Percentiles rank a stretch among this genome's conserved stretches.
phyloP scores from a whole-genome alignment of 257 asterid genomes.

The Solanum pimpinellifolium region DNA sequence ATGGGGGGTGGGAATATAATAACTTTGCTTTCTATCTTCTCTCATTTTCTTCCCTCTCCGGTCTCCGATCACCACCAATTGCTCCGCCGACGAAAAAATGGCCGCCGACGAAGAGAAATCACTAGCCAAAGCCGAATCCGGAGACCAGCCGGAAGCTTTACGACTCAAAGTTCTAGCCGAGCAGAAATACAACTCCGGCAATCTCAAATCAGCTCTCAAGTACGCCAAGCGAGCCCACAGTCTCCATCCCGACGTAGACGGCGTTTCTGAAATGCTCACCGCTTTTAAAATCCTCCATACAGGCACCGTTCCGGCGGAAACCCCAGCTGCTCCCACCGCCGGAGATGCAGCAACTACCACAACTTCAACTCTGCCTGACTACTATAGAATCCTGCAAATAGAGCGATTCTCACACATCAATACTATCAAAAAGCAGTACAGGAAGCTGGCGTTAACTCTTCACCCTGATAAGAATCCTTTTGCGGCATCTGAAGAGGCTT shows the following conservation, averaged over 20 bases:
- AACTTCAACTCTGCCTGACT: constrained; percentile 30
- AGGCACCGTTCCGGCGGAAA: background rate
- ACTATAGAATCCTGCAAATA: constrained; percentile 54
- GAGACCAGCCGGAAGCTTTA: constrained; percentile 4
- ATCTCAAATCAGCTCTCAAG: constrained; percentile 50
- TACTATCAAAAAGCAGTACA: constrained; percentile 62
- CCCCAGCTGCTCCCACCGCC: background rate
- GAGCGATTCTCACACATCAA: constrained; percentile 59
- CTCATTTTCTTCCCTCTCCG: background rate
- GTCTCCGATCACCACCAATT: background rate
- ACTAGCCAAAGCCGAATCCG: background rate
- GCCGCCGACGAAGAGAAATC: constrained; percentile 3
- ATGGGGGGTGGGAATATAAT: background rate
- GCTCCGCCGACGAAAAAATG: constrained; percentile 7
- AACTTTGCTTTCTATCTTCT: background rate
- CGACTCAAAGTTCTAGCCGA: constrained; percentile 56
- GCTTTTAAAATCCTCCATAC: constrained; percentile 47
- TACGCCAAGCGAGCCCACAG: constrained; percentile 59
- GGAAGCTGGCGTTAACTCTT: constrained; percentile 55
- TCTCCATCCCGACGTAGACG: constrained; percentile 41
- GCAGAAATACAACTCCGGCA: constrained; percentile 36
- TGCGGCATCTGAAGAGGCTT: constrained; percentile 64
- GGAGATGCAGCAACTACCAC: background rate
- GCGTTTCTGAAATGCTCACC: constrained; percentile 48
- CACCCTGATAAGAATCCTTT: constrained; percentile 76